Percentiles rank a stretch among this genome's conserved stretches.
phyloP scores from a whole-genome alignment of 345 rosid genomes.

The Bretschneidera sinensis region DNA sequence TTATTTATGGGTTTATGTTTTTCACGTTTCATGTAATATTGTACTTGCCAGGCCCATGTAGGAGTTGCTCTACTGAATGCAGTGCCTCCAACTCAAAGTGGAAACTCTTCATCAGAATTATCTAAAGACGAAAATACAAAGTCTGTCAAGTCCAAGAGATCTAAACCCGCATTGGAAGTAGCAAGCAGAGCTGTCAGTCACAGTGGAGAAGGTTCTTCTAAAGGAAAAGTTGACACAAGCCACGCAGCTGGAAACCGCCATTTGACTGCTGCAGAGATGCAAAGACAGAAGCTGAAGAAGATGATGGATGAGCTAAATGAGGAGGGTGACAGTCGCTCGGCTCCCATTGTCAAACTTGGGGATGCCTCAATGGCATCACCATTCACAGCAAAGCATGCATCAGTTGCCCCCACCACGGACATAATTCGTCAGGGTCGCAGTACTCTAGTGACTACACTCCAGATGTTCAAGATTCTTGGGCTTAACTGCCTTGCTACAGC shows the following conservation, averaged over 20 bases:
- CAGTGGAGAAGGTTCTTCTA: constrained; percentile 65
- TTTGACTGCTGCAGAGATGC: constrained; percentile 72
- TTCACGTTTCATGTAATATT: neutral
- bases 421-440: constrained; percentile 99
- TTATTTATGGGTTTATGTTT: neutral
- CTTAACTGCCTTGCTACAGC: constrained; percentile 99
- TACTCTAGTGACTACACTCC: constrained; percentile 94
- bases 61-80: constrained; percentile 91
- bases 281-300: constrained; percentile 77
- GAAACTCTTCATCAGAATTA: constrained; percentile 40
- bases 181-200: constrained; percentile 33
- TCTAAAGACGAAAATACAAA: constrained; percentile 57
- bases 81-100: constrained; percentile 53
- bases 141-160: constrained; percentile 62
- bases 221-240: constrained; percentile 39
- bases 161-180: constrained; percentile 44
- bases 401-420: constrained; percentile 91
- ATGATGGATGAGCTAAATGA: constrained; percentile 94
- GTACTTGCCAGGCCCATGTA: constrained; percentile 70
- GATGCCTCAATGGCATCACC: constrained; percentile 99
- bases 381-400: constrained; percentile 97
- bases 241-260: constrained; percentile 53
- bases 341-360: constrained; percentile 94
- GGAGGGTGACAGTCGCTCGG: constrained; percentile 83
- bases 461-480: constrained; percentile 99